Conservation (phyloP, 805 yeast species). For the Debaryomyces tyrocola region DNA sequence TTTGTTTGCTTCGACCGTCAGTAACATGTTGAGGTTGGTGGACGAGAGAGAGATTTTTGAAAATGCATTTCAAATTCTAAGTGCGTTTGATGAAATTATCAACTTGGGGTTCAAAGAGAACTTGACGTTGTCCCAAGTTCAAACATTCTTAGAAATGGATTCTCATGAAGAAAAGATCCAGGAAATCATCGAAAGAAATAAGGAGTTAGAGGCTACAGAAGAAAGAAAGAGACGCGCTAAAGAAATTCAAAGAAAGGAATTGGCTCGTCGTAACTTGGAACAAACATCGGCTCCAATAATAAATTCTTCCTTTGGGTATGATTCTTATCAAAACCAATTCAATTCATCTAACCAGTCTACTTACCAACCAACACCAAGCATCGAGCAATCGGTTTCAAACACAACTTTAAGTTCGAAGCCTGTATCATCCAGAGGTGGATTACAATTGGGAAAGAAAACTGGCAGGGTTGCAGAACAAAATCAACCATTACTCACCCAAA, state of each 20-base stretch:
- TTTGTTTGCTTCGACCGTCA: constrained; percentile 77
- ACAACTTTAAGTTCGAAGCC: constrained; percentile 13
- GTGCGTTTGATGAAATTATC: constrained; percentile 93
- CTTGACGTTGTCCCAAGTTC: constrained; percentile 75
- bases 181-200: constrained; percentile 94
- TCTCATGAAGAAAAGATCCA: constrained; percentile 98
- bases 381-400: constrained; percentile 15
- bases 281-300: constrained; percentile 34
- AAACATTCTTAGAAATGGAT: constrained; percentile 93
- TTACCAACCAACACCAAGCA: constrained; percentile 27
- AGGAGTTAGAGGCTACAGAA: constrained; percentile 95
- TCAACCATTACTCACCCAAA: constrained; percentile 30
- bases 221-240: constrained; percentile 95
- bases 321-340: constrained; percentile 12
- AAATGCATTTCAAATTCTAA: constrained; percentile 82
- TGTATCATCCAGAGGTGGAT: constrained; percentile 53
- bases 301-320: constrained; percentile 20
- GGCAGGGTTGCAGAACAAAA: constrained; percentile 27
- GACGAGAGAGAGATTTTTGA: constrained; percentile 83
- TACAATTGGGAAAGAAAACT: constrained; percentile 69
- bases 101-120: constrained; percentile 89
- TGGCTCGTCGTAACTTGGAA: constrained; percentile 62
- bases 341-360: constrained; percentile 24
- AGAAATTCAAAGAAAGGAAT: constrained; percentile 79
- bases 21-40: constrained; percentile 64